Percentiles rank a stretch among this genome's conserved stretches.
Evolutionary conservation across 2,329 filamentous ascomycete genomes (phyloP).

Genomic region (Aureobasidium sp.): DNA sequence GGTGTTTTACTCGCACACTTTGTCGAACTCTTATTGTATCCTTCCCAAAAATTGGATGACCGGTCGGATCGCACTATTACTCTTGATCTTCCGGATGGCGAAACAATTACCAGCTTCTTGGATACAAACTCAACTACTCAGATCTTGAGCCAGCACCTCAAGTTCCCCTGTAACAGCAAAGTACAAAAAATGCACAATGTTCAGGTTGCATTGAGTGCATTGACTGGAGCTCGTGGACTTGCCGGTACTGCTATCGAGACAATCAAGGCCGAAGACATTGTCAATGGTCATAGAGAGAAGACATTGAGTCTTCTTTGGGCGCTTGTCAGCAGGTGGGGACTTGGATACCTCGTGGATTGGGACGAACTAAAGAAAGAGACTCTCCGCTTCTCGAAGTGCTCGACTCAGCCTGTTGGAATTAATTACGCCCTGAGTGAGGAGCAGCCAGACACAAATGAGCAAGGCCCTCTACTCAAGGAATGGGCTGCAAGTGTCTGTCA

Average conservation of each 20-base stretch:
- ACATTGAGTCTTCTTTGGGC: slow-evolving; percentile 53
- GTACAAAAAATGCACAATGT: slow-evolving; percentile 52
- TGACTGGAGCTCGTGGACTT: slow-evolving; percentile 29
- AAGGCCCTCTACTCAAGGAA: slow-evolving; percentile 36
- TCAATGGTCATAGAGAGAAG: slow-evolving; percentile 56
- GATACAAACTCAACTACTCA: slow-evolving; percentile 26
- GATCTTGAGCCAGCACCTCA: slow-evolving; percentile 49
- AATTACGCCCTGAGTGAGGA: background rate
- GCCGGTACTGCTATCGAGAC: slow-evolving; percentile 33
- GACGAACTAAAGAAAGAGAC: slow-evolving; percentile 42
- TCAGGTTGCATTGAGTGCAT: slow-evolving; percentile 46
- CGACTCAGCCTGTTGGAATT: background rate
- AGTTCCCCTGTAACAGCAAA: slow-evolving; percentile 46
- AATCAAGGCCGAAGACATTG: slow-evolving; percentile 48
- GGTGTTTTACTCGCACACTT: slow-evolving; percentile 51
- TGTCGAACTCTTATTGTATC: slow-evolving; percentile 49
- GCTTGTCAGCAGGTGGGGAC: slow-evolving; percentile 48
- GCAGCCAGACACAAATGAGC: slow-evolving; percentile 8
- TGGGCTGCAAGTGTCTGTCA: slow-evolving; percentile 53
- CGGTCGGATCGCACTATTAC: slow-evolving; percentile 31
- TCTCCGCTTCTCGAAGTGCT: background rate
- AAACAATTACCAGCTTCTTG: slow-evolving; percentile 31
- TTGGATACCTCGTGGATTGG: slow-evolving; percentile 47
- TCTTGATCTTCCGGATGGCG: slow-evolving; percentile 37
- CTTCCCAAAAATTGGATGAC: slow-evolving; percentile 18